Percentiles rank a stretch among this genome's conserved stretches.
These are phyloP conservation scores for Kodamaea laetipori DNA, from an alignment of 805 yeast genomes.

Conservation along the genomic window DNA sequence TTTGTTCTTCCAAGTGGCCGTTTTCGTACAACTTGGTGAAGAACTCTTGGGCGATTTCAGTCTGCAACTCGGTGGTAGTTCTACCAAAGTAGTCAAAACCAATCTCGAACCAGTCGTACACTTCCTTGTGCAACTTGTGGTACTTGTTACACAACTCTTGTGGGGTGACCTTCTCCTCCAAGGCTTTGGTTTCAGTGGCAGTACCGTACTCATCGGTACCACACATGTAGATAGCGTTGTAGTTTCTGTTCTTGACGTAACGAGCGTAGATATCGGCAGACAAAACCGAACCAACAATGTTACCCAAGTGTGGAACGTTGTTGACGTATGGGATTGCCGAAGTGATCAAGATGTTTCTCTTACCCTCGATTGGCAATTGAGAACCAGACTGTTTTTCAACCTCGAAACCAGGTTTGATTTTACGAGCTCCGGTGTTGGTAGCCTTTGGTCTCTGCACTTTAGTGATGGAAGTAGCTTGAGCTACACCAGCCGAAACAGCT, in stretches of 20 bases:
- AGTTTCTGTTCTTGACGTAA: conserved; percentile 84
- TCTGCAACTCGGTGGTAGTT: conserved; percentile 89
- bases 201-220: conserved; percentile 99
- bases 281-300: conserved; percentile 91
- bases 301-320: conserved; percentile 98
- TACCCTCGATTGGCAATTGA: conserved; percentile 61
- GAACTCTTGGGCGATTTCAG: conserved; percentile 93
- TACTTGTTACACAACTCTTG: conserved; percentile 88
- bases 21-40: conserved; percentile 76
- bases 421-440: conserved; percentile 41
- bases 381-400: conserved; percentile 33
- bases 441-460: conserved; percentile 43
- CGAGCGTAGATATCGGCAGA: conserved; percentile 93
- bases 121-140: conserved; percentile 80
- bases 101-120: conserved; percentile 96
- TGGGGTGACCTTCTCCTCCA: conserved; percentile 91
- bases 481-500: conserved; percentile 48
- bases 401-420: conserved; percentile 32
- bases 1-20: conserved; percentile 79
- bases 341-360: conserved; percentile 83
- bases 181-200: conserved; percentile 97
- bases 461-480: conserved; percentile 49
- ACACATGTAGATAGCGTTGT: conserved; percentile 82
- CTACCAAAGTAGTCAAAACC: conserved; percentile 95
- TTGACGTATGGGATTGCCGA: conserved; percentile 98